A percentile compares a stretch with the other conserved stretches of the same genome.
These are phyloP conservation scores for Ogataea henricii DNA, from an alignment of 805 yeast species.

Conservation along the genomic window DNA sequence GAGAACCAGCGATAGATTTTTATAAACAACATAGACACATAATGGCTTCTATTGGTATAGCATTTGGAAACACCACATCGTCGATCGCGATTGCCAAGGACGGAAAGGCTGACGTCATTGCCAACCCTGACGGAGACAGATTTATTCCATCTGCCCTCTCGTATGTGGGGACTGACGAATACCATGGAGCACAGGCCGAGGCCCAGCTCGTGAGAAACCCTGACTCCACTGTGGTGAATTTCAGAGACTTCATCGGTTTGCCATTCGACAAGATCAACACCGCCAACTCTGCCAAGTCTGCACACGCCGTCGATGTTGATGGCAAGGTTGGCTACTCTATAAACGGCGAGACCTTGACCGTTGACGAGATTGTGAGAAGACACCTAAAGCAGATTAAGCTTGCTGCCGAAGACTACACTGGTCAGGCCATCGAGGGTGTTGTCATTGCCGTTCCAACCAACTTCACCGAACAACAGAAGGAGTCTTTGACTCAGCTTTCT, in stretches of 20 bases:
- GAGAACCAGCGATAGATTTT: no score
- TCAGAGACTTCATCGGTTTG: slow-evolving; percentile 90
- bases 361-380: slow-evolving; percentile 79
- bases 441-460: slow-evolving; percentile 92
- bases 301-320: slow-evolving; percentile 60
- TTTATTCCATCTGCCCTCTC: slow-evolving; percentile 90
- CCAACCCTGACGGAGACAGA: slow-evolving; percentile 99
- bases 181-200: slow-evolving; percentile 94
- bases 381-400: slow-evolving; percentile 78
- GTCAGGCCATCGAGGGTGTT: slow-evolving; percentile 74
- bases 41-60: slow-evolving; percentile 81
- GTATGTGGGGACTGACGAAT: slow-evolving; percentile 92
- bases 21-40: slow-evolving; percentile 8
- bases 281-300: slow-evolving; percentile 61
- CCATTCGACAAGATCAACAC: slow-evolving; percentile 70
- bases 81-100: slow-evolving; percentile 90
- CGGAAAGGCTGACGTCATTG: slow-evolving; percentile 95
- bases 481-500: slow-evolving; percentile 61
- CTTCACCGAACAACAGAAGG: slow-evolving; percentile 73
- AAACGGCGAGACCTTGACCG: slow-evolving; percentile 58
- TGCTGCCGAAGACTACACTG: slow-evolving; percentile 93
- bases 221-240: slow-evolving; percentile 79
- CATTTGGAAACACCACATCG: slow-evolving; percentile 95
- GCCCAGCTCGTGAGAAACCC: slow-evolving; percentile 93
- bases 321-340: slow-evolving; percentile 74